Percentiles rank a stretch among this genome's conserved stretches.
Evolutionary conservation across 2,329 filamentous ascomycete genomes (phyloP).

Genomic region (Penicillium griseofulvum): DNA sequence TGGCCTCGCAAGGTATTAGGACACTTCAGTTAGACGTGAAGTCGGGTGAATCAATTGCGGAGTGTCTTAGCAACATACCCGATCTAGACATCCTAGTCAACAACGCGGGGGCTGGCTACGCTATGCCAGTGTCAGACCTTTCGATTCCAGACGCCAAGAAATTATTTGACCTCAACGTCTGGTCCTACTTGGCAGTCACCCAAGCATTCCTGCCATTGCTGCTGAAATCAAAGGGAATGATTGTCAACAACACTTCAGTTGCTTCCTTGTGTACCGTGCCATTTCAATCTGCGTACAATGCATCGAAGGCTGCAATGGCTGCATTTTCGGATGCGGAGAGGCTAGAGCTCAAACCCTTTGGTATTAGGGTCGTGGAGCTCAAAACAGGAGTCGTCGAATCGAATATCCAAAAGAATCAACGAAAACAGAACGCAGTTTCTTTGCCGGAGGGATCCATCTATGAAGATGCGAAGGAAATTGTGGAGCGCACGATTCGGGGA

Average conservation of each 20-base stretch:
- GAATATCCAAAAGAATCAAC: neutral
- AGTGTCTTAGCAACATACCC: constrained; percentile 15
- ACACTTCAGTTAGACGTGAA: neutral
- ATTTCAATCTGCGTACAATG: constrained; percentile 33
- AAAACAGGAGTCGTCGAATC: neutral
- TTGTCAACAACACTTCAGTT: constrained; percentile 43
- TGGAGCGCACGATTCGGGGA: neutral
- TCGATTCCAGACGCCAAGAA: constrained; percentile 29
- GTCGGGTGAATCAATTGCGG: constrained; percentile 6
- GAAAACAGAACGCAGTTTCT: neutral
- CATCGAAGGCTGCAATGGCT: constrained; percentile 18
- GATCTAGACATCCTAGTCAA: constrained; percentile 37
- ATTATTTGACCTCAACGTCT: constrained; percentile 38
- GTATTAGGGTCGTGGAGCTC: constrained; percentile 4
- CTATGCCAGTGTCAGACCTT: constrained; percentile 30
- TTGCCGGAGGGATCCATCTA: neutral
- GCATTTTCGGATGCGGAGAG: neutral
- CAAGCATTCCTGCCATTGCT: constrained; percentile 36
- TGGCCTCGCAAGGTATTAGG: neutral
- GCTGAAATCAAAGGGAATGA: constrained; percentile 24
- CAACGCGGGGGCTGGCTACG: constrained; percentile 33
- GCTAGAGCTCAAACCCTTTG: neutral
- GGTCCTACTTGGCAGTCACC: constrained; percentile 28
- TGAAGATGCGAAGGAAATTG: neutral
- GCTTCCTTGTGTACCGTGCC: constrained; percentile 29